Base-by-base conservation (phyloP, 305 asterid species). In the Fraxinus sp. region DNA sequence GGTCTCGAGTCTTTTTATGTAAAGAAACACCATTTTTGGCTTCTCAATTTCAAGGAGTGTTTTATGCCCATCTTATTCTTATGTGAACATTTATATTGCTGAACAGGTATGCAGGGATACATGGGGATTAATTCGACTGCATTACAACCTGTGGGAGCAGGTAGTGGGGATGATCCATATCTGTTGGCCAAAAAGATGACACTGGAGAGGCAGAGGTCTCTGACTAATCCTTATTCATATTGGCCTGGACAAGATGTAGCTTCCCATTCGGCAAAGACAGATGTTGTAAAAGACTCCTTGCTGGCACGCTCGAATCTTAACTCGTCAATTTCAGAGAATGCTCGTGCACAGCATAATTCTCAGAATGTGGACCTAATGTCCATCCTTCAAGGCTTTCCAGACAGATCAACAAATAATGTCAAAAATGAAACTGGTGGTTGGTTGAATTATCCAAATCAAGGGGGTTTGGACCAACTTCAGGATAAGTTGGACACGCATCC, bases 161-260 rank as follows among this genome's bases (percentile, higher is more conserved):
- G 84, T n/a, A 55, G 22, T 55, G 64, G 64, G 24, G 24, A 55
- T 55, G 64, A 55, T n/a, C 24, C 64, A 55, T 55, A n/a, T 82
- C 86, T 87, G 36, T 77, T 90, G 83, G 93, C 95, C 82, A 83
- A 93, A 77, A 84, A 83, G 80, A 80, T 91, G 87, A 26, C 88
- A 49, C 87, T 92, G 49, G 97, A 93, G 85, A 89, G 92, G 89
- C 95, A 92, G 90, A 88, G 87, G 83, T 91, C 95, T 68, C 77
- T 89, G 52, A 85, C 89, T 68, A 90, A 86, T 83, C 93, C 92
- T 7, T 86, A 88, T 87, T 33, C 91, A 28, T 83, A 77, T 85
- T 91, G 94, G 97, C 86, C 91, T n/a, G 97, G 85, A 49, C 86
- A 85, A 82, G 94, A 91, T 86, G 89, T 86, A 72, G 84, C 86